phyloP scores from a whole-genome alignment of 1,284 basidiomycete genomes.

The Cryptococcus jaspeensis region DNA sequence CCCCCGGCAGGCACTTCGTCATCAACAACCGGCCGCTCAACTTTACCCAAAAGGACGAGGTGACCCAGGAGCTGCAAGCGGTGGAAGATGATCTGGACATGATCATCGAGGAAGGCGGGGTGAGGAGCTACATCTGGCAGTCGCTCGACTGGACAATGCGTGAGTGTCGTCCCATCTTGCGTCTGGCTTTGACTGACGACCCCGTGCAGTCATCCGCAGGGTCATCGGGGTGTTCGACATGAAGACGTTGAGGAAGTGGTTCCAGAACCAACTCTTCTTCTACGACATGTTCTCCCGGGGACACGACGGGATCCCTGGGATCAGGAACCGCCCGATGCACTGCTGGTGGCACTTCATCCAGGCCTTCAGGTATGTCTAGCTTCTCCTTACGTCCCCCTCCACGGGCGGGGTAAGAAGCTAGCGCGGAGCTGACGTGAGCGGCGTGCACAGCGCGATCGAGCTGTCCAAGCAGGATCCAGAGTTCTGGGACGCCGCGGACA shows the following conservation, averaged over 20 bases:
- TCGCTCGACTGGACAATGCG: constrained; percentile 26
- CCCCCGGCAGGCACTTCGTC: constrained; percentile 7
- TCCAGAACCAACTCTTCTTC: background rate
- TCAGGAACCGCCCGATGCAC: constrained; percentile 8
- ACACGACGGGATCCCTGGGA: background rate
- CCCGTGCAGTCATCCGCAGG: background rate
- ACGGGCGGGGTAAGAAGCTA: too few species aligned
- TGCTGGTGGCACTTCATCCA: constrained; percentile 25
- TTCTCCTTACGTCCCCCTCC: too few species aligned
- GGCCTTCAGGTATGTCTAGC: constrained; percentile 17
- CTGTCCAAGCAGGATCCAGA: background rate
- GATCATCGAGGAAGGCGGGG: constrained; percentile 8
- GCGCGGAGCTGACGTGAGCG: too few species aligned
- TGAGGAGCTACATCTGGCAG: constrained; percentile 24
- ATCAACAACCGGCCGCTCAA: constrained; percentile 2
- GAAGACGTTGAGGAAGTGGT: background rate
- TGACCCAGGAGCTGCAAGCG: constrained; percentile 12
- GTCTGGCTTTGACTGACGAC: too few species aligned
- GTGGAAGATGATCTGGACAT: constrained; percentile 15
- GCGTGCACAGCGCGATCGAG: constrained; percentile 1
- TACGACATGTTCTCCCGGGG: background rate
- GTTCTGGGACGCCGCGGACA: background rate
- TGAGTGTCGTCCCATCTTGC: constrained; percentile 1
- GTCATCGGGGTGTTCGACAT: background rate
- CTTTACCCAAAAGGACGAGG: constrained; percentile 1